A percentile compares a stretch with the other conserved stretches of the same genome.
Conservation (phyloP, 768 basidiomycete species). For the Leccinum longicurvipes region DNA sequence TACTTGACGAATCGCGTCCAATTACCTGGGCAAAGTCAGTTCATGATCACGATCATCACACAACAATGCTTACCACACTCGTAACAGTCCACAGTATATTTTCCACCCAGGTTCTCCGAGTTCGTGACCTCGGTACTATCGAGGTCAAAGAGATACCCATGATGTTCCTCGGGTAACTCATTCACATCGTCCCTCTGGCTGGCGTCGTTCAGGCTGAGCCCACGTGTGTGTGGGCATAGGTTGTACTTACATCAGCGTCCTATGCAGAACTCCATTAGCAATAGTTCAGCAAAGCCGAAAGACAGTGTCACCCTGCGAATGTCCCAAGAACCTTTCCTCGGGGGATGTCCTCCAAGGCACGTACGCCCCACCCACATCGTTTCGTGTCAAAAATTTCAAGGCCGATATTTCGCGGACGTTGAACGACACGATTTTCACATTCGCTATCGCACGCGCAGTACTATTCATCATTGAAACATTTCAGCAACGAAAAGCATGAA, state of each 20-base stretch:
- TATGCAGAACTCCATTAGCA: slow-evolving; percentile 21
- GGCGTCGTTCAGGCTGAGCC: background rate
- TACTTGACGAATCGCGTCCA: slow-evolving; percentile 78
- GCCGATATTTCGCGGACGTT: slow-evolving; percentile 51
- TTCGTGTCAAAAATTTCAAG: slow-evolving; percentile 67
- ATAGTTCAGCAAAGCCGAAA: background rate
- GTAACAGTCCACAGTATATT: slow-evolving; percentile 57
- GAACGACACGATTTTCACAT: slow-evolving; percentile 63
- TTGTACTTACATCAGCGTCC: slow-evolving; percentile 44
- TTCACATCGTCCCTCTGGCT: slow-evolving; percentile 46
- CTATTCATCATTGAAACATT: slow-evolving; percentile 24
- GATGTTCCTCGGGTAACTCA: slow-evolving; percentile 33
- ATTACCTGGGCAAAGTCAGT: slow-evolving; percentile 46
- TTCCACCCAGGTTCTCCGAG: slow-evolving; percentile 29
- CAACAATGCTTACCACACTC: slow-evolving; percentile 40
- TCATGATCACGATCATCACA: background rate
- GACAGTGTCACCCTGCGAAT: slow-evolving; percentile 57
- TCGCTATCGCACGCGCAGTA: slow-evolving; percentile 41
- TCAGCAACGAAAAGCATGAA: background rate
- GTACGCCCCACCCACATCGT: slow-evolving; percentile 62
- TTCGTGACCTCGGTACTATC: slow-evolving; percentile 50
- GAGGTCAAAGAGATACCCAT: slow-evolving; percentile 59
- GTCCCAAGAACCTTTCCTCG: slow-evolving; percentile 62
- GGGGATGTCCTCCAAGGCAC: slow-evolving; percentile 40
- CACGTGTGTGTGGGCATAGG: background rate